These are phyloP conservation scores for Pseudogymnoascus sp. DNA, from an alignment of 2,329 filamentous ascomycete genomes.

Conservation along the genomic window DNA sequence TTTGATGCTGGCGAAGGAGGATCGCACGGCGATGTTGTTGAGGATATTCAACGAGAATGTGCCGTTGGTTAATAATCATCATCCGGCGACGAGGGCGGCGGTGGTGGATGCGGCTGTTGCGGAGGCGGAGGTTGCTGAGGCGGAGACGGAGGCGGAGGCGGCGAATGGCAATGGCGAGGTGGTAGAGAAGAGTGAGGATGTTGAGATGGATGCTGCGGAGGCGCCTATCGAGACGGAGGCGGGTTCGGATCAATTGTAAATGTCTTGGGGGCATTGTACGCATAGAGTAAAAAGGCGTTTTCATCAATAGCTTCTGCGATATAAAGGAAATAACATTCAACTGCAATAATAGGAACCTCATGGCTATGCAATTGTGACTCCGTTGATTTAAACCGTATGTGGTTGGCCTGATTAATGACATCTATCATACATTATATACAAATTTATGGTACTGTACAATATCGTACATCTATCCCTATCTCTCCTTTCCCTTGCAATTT, in stretches of 20 bases:
- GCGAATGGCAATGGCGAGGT: neutral
- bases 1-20: constrained; percentile 97
- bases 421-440: constrained; percentile 9
- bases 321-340: constrained; percentile 9
- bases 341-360: neutral
- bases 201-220: constrained; percentile 11
- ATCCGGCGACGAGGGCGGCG: constrained; percentile 21
- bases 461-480: neutral
- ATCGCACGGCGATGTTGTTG: constrained; percentile 84
- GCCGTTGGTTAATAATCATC: constrained; percentile 59
- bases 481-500: neutral
- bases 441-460: neutral
- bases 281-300: constrained; percentile 9
- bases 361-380: neutral
- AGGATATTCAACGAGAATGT: constrained; percentile 85
- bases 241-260: constrained; percentile 1
- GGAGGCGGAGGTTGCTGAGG: constrained; percentile 15
- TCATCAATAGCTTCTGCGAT: neutral
- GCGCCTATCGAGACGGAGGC: neutral
- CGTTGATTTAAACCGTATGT: neutral
- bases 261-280: neutral
- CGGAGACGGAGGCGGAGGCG: neutral
- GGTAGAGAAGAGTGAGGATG: neutral
- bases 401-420: neutral
- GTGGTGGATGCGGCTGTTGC: neutral